A percentile compares a stretch with the other conserved stretches of the same genome.
Evolutionary conservation across 306 rosid species (phyloP).

Genomic region (Arachis hypogaea): DNA sequence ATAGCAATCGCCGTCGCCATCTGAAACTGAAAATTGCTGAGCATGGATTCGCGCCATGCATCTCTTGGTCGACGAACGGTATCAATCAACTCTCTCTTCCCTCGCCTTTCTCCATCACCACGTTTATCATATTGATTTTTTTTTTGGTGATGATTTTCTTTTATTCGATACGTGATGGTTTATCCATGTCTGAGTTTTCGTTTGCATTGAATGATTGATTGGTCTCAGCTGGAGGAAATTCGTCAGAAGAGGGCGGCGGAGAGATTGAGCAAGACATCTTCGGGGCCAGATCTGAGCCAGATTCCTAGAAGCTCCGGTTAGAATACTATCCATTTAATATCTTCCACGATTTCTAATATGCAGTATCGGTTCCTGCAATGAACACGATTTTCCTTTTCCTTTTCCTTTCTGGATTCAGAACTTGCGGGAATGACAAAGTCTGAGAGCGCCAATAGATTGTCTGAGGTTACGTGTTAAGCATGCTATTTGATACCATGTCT

Average conservation of each 20-base stretch:
- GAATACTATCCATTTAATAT: background rate
- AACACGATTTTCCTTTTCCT: background rate
- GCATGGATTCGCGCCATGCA: conserved; percentile 86
- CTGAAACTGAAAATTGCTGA: background rate
- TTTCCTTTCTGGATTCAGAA: conserved; percentile 46
- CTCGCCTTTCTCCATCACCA: background rate
- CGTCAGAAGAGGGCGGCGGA: conserved; percentile 92
- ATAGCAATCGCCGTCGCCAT: background rate
- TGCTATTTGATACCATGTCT: background rate
- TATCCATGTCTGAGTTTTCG: background rate
- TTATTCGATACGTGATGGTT: conserved; percentile 11
- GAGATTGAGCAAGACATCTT: conserved; percentile 74
- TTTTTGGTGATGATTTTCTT: background rate
- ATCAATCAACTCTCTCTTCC: background rate
- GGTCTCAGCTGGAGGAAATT: conserved; percentile 75
- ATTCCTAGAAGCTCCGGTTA: conserved; percentile 58
- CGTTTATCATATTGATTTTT: conserved; percentile 13
- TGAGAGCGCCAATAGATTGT: conserved; percentile 67
- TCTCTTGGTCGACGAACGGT: conserved; percentile 90
- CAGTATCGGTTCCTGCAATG: background rate
- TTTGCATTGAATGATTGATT: conserved; percentile 16
- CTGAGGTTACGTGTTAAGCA: conserved; percentile 56
- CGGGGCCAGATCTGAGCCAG: conserved; percentile 79
- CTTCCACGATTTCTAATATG: background rate
- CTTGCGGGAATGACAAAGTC: conserved; percentile 58